Conservation (phyloP, 2,329 filamentous ascomycete genomes). For the Arachnomyces sp. region DNA sequence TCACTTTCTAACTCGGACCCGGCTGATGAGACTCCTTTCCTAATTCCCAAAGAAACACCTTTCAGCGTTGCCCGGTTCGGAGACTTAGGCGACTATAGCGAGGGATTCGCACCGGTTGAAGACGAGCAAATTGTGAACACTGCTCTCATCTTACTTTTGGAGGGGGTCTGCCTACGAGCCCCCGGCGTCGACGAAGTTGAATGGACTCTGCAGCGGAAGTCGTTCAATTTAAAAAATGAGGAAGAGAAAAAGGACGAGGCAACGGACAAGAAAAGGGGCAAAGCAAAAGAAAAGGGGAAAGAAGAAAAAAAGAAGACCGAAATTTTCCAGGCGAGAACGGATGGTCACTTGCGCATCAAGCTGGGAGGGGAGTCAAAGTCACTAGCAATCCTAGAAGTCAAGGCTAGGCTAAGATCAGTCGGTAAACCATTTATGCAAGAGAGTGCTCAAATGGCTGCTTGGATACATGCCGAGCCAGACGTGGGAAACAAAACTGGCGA, state of each 20-base stretch:
- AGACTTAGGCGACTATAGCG: no score
- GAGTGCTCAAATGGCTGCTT: conserved; percentile 12
- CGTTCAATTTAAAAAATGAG: conserved; percentile 3
- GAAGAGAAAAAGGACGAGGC: neutral
- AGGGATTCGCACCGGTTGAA: conserved; percentile 1
- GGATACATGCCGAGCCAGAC: conserved; percentile 11
- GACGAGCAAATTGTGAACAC: conserved; percentile 12
- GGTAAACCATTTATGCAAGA: conserved; percentile 6
- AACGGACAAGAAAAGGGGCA: neutral
- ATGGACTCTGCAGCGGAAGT: conserved; percentile 8
- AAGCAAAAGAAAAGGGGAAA: neutral
- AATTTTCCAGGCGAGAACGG: conserved; percentile 8
- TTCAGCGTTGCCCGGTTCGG: no score
- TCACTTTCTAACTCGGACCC: no score
- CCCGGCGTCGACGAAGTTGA: neutral
- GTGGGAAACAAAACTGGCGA: no score
- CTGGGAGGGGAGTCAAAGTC: neutral
- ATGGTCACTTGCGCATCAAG: conserved; percentile 7
- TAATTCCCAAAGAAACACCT: no score
- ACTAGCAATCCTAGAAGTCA: conserved; percentile 9
- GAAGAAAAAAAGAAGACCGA: neutral
- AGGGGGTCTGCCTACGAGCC: conserved; percentile 5
- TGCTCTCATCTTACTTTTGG: conserved; percentile 6
- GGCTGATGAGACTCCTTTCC: no score
- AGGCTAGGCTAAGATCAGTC: conserved; percentile 1